These are phyloP conservation scores for Yarrowia divulgata DNA, from an alignment of 805 yeast genomes.

Conservation along the genomic window DNA sequence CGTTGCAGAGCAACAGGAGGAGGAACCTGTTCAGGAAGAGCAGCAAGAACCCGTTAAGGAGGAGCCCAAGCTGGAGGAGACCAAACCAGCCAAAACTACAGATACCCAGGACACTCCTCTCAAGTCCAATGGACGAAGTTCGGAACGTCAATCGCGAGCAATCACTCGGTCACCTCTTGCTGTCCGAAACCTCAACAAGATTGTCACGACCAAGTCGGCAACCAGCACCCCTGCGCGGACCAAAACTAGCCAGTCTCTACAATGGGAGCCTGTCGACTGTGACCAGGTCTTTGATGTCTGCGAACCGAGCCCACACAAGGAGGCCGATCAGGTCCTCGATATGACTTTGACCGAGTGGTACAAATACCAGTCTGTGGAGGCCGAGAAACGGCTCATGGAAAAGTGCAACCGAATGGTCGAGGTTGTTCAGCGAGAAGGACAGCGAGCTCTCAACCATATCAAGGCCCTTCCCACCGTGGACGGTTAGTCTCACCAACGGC, in stretches of 20 bases:
- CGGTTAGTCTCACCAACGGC: neutral
- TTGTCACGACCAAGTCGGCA: neutral
- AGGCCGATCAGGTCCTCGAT: conserved; percentile 60
- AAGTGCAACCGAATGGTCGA: conserved; percentile 58
- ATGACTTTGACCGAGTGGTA: conserved; percentile 81
- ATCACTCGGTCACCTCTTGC: conserved; percentile 35
- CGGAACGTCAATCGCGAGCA: neutral
- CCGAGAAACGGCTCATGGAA: conserved; percentile 57
- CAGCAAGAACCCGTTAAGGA: neutral
- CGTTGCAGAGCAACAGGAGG: too few species aligned
- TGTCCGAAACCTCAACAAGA: conserved; percentile 27
- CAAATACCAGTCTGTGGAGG: conserved; percentile 60
- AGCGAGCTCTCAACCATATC: conserved; percentile 55
- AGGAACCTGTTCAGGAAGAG: neutral
- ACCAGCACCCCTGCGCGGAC: neutral
- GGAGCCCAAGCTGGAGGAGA: neutral
- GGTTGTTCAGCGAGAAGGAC: conserved; percentile 58
- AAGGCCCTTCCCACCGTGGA: conserved; percentile 40
- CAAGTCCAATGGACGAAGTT: neutral
- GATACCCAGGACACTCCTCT: conserved; percentile 23
- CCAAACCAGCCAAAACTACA: neutral
- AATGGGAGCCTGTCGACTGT: conserved; percentile 48
- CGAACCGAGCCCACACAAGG: neutral
- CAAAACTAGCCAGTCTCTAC: neutral
- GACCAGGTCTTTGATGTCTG: conserved; percentile 45